Percentiles rank a stretch among this genome's conserved stretches.
Conservation (phyloP, 805 yeast species). For the Sugiyamaella floridensis region DNA sequence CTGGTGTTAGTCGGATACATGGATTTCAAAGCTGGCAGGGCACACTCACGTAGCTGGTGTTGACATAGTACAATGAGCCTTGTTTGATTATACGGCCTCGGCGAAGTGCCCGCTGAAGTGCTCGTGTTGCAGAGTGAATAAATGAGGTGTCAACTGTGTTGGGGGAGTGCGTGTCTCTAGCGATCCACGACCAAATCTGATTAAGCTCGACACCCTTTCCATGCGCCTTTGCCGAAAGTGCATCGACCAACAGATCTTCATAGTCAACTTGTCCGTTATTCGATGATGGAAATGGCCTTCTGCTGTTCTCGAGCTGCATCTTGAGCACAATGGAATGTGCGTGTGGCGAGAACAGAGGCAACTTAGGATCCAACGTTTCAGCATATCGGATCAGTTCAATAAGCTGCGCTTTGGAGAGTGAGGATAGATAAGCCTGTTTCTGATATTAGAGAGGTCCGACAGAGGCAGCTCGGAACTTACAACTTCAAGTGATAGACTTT, state of each 20-base stretch:
- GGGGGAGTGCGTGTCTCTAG: constrained; percentile 21
- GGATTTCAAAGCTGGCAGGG: neutral
- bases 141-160: constrained; percentile 28
- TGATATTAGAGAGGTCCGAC: constrained; percentile 3
- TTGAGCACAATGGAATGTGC: constrained; percentile 29
- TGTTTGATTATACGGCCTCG: constrained; percentile 29
- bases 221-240: constrained; percentile 26
- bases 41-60: constrained; percentile 17
- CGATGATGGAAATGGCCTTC: constrained; percentile 17
- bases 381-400: constrained; percentile 35
- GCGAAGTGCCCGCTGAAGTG: constrained; percentile 32
- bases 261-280: constrained; percentile 22
- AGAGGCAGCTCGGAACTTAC: constrained; percentile 4
- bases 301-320: constrained; percentile 28
- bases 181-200: constrained; percentile 26
- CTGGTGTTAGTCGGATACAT: constrained; percentile 22
- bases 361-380: constrained; percentile 31
- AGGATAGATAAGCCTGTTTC: constrained; percentile 33
- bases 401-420: constrained; percentile 34
- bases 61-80: constrained; percentile 27
- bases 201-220: constrained; percentile 24
- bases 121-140: constrained; percentile 32
- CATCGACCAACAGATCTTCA: constrained; percentile 31
- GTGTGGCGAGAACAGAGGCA: constrained; percentile 35
- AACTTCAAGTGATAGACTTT: constrained; percentile 29